These are phyloP conservation scores for Tardiomyces depauwii DNA, from an alignment of 1,139 yeast species.

Conservation along the genomic window DNA sequence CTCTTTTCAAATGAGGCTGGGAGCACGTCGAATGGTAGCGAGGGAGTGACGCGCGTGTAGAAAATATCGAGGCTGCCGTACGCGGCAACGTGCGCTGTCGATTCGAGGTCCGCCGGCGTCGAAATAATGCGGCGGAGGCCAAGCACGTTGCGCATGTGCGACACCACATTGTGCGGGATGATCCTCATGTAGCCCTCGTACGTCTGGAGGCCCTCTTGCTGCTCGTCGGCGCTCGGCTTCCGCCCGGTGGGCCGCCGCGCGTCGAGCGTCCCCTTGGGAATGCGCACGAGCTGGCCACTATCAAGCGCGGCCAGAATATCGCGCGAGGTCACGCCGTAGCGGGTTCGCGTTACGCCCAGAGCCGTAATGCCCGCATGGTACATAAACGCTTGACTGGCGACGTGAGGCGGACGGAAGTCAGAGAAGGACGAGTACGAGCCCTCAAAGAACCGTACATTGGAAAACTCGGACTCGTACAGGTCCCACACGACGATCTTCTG, in stretches of 20 bases:
- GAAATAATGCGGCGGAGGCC: constrained; percentile 29
- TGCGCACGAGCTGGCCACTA: constrained; percentile 51
- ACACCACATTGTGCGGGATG: constrained; percentile 34
- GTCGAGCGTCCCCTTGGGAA: constrained; percentile 46
- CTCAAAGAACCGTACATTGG: constrained; percentile 13
- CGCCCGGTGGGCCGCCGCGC: constrained; percentile 35
- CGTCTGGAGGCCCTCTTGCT: constrained; percentile 49
- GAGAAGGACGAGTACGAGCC: constrained; percentile 29
- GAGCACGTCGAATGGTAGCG: constrained; percentile 72
- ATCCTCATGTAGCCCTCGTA: constrained; percentile 54
- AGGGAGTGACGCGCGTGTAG: constrained; percentile 70
- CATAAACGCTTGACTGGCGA: constrained; percentile 45
- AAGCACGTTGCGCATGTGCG: constrained; percentile 30
- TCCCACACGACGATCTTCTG: constrained; percentile 65
- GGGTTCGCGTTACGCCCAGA: constrained; percentile 51
- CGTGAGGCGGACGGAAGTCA: constrained; percentile 32
- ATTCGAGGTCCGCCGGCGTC: constrained; percentile 64
- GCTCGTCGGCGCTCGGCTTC: constrained; percentile 43
- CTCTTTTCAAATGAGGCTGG: constrained; percentile 54
- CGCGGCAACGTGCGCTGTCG: constrained; percentile 64
- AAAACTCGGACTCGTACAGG: constrained; percentile 47
- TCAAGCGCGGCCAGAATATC: constrained; percentile 47
- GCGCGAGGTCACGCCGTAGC: constrained; percentile 64
- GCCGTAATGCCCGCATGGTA: constrained; percentile 18
- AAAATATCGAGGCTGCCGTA: constrained; percentile 54